A percentile compares a stretch with the other conserved stretches of the same genome.
These are phyloP conservation scores for Raffaelea arxii DNA, from an alignment of 2,329 filamentous ascomycete genomes.

Conservation along the genomic window DNA sequence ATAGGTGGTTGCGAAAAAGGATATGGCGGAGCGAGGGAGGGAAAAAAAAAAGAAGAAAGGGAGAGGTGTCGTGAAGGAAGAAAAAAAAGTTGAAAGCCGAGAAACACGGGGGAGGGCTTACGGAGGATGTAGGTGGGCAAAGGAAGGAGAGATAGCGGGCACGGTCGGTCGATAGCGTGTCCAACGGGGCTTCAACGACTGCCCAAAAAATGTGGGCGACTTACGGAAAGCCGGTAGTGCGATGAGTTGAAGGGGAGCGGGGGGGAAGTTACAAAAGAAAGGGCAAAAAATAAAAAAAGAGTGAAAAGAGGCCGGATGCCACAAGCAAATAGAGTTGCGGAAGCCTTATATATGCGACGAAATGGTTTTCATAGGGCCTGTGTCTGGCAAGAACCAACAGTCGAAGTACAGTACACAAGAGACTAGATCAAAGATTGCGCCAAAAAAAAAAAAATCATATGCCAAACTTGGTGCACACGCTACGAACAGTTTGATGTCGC, in stretches of 20 bases:
- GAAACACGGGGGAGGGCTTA: not conserved
- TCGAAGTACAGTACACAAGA: too few relatives aligned
- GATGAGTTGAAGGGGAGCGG: not conserved
- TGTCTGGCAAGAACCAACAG: too few relatives aligned
- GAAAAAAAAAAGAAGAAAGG: too few relatives aligned
- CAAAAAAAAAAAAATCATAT: not conserved
- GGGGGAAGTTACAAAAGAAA: not conserved
- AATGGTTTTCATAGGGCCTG: too few relatives aligned
- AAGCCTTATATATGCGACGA: too few relatives aligned
- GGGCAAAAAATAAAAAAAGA: not conserved
- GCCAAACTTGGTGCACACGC: too few relatives aligned
- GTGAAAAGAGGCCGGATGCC: not conserved
- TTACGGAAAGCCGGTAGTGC: too few relatives aligned
- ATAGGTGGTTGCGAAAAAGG: slow-evolving; percentile 14
- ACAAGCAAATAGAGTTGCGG: not conserved
- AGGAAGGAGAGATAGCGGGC: too few relatives aligned
- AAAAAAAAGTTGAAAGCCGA: not conserved
- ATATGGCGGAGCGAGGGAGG: not conserved
- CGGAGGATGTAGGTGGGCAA: too few relatives aligned
- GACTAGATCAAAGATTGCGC: not conserved
- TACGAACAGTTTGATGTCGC: not conserved
- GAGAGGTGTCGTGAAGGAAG: not conserved
- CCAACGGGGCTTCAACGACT: too few relatives aligned
- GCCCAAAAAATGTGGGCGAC: too few relatives aligned
- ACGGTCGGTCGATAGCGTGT: too few relatives aligned